Conservation (phyloP, 225 moss, liverwort and hornwort species). For the Bryum argenteum region DNA sequence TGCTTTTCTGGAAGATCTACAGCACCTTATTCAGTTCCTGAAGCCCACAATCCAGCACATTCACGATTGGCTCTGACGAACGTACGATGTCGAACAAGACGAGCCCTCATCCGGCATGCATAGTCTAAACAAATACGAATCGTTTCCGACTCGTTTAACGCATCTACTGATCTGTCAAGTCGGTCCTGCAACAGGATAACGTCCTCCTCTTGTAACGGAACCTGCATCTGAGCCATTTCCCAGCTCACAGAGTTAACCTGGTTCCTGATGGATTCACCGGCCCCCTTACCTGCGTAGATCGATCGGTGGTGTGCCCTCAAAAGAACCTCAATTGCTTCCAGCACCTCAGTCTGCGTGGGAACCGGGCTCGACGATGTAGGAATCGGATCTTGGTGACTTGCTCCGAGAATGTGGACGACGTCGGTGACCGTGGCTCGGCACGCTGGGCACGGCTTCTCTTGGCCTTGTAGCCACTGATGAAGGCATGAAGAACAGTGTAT, state of each 20-base stretch:
- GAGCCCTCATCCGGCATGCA: neutral
- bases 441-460: neutral
- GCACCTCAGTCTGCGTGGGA: neutral
- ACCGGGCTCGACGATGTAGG: neutral
- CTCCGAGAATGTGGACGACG: neutral
- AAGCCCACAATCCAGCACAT: neutral
- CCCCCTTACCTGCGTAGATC: neutral
- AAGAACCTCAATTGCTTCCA: neutral
- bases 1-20: too few relatives aligned
- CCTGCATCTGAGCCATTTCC: neutral
- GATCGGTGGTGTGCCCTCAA: neutral
- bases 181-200: neutral
- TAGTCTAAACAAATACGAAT: neutral
- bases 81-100: neutral
- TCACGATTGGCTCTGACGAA: neutral
- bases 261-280: too few relatives aligned
- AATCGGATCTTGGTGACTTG: neutral
- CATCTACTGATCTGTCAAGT: neutral
- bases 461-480: neutral
- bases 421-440: neutral
- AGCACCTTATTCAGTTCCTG: neutral
- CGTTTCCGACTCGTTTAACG: neutral
- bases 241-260: neutral
- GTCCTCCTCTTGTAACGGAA: neutral
- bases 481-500: neutral